These are phyloP conservation scores for Arthrobotrys sinensis DNA, from an alignment of 2,329 filamentous ascomycete species.

Conservation along the genomic window DNA sequence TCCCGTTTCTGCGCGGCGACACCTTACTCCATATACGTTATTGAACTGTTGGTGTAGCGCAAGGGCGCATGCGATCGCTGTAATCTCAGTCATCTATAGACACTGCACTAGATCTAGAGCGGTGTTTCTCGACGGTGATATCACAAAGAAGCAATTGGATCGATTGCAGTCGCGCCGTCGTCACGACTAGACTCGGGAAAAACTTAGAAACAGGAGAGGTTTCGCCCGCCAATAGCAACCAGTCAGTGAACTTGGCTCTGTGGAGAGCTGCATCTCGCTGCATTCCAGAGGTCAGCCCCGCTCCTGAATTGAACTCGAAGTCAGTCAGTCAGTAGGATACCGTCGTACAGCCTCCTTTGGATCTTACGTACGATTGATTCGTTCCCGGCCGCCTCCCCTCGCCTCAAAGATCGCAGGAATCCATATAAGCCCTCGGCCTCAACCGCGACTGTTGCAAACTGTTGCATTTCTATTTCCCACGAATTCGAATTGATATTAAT, in stretches of 20 bases:
- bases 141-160: constrained; percentile 20
- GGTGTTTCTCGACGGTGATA: constrained; percentile 31
- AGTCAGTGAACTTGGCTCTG: constrained; percentile 33
- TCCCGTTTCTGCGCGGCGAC: constrained; percentile 49
- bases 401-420: constrained; percentile 5
- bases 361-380: constrained; percentile 29
- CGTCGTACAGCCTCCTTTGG: constrained; percentile 38
- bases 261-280: constrained; percentile 37
- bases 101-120: constrained; percentile 20
- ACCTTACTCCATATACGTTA: constrained; percentile 21
- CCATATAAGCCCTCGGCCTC: constrained; percentile 12
- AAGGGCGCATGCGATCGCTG: constrained; percentile 12
- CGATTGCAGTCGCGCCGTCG: constrained; percentile 12
- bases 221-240: constrained; percentile 41
- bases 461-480: constrained; percentile 49
- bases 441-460: constrained; percentile 24
- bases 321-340: constrained; percentile 20
- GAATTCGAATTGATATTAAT: not conserved
- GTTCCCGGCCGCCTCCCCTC: constrained; percentile 15
- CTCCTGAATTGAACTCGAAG: constrained; percentile 45
- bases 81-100: constrained; percentile 17
- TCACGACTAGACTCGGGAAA: constrained; percentile 10
- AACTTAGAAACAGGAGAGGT: constrained; percentile 44
- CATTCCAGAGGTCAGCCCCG: constrained; percentile 44
- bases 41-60: constrained; percentile 38